phyloP scores from a whole-genome alignment of 192 early-diverging fungal genomes.

The Backusella tuberculispora region DNA sequence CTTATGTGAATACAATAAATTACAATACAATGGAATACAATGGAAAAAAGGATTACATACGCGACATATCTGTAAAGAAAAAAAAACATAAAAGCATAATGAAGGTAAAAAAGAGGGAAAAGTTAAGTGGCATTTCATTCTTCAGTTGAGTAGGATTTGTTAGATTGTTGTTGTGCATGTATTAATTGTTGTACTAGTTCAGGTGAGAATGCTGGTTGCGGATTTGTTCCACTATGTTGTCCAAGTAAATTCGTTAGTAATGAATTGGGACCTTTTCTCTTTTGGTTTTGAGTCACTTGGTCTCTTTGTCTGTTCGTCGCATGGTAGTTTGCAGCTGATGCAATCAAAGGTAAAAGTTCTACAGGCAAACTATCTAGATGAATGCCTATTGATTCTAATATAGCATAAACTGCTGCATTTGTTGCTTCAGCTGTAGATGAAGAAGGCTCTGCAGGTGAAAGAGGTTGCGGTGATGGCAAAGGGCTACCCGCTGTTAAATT shows the following conservation, averaged over 20 bases:
- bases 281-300: background rate
- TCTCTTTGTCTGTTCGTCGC: constrained; percentile 22
- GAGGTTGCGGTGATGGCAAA: background rate
- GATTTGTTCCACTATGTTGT: background rate
- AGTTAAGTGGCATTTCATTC: background rate
- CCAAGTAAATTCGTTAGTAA: background rate
- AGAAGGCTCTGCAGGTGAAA: background rate
- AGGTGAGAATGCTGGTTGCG: background rate
- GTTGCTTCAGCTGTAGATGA: background rate
- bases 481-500: background rate
- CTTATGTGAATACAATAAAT: background rate
- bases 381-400: constrained; percentile 27
- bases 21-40: no score
- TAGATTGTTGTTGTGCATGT: background rate
- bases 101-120: background rate
- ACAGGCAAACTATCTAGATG: constrained; percentile 26
- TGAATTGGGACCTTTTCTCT: background rate
- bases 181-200: background rate
- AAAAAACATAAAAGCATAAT: background rate
- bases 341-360: constrained; percentile 27
- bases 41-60: background rate
- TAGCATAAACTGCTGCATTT: constrained; percentile 18
- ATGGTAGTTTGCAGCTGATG: constrained; percentile 29
- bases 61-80: background rate
- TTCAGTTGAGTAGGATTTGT: background rate